Evolutionary conservation across 176 grass and related monocot species (phyloP), one percentile per base, ranked within the genome.

Genomic region (Puccinellia tenuiflora): DNA sequence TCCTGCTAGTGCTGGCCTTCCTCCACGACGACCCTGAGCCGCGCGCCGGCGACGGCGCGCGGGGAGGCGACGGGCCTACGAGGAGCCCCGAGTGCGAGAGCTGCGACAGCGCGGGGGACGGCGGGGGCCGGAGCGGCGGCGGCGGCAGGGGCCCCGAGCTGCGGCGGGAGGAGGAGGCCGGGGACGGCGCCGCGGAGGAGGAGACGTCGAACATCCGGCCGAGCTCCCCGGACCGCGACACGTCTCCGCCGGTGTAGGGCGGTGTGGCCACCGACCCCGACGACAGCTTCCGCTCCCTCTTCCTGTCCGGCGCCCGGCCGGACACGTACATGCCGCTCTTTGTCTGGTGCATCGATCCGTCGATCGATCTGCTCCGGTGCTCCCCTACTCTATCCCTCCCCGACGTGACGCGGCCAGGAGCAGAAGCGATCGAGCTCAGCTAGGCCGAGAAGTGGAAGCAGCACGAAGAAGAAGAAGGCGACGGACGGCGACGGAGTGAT

Each of bases 191-290:
- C 31, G 75, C 46, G 24, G 68, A 25, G 62, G 53, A 54, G 38
- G 79, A 15, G 82, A 97, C 87, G 68, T 97, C 92, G 71, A 98
- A 98, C 95, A 95, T 98, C 60, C 93, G 91, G 17, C 88, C 95
- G 4, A 95, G 85, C 66, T 98, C 96, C 2, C 92, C 92, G 1
- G 96, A 95, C 29, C 86, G 84, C 26, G 74, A 38, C 10, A 88
- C 73, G 78, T 98, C 92, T 2, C 96, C 92, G 60, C 92, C 92
- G 7, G 92, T 98, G 88, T 95, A 98, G 34, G 92, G 92, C 62
- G 74, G 85, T 60, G 91, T 90, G 79, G 88, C 79, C 53, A 40
- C 68, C 6, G 92, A 88, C 15, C 86, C 90, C 18, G 83, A 81
- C 14, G 90, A 82, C 20, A 86, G 71, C 35, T 68, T 30, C 72